Percentiles rank a stretch among this genome's conserved stretches.
Evolutionary conservation across 1,139 yeast species (phyloP).

Genomic region (Scheffersomyces parashehatae): DNA sequence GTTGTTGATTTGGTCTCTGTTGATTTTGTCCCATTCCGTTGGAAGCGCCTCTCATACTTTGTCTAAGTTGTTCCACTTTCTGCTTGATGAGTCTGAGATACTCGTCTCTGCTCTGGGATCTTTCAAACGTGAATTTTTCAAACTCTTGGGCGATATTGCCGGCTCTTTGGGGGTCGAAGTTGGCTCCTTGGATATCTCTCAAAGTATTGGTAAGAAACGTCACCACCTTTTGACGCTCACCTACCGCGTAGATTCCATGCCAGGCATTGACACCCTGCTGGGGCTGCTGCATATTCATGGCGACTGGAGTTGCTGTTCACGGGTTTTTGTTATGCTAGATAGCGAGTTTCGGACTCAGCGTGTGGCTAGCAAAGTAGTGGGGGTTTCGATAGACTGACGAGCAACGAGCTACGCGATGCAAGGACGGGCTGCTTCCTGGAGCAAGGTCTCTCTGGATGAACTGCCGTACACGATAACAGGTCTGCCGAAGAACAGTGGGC

Average conservation of each 20-base stretch:
- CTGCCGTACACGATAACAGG: too few relatives aligned
- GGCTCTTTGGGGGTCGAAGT: conserved; percentile 40
- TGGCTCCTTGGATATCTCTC: conserved; percentile 39
- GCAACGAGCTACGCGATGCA: too few relatives aligned
- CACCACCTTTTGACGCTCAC: conserved; percentile 46
- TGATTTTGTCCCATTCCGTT: conserved; percentile 3
- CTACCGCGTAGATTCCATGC: conserved; percentile 41
- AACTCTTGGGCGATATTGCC: conserved; percentile 46
- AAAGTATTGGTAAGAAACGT: conserved; percentile 40
- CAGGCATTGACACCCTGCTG: conserved; percentile 32
- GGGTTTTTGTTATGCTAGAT: too few relatives aligned
- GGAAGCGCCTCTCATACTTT: conserved; percentile 21
- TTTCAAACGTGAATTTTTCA: conserved; percentile 44
- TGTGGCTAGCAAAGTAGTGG: too few relatives aligned
- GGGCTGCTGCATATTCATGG: conserved; percentile 18
- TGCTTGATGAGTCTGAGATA: conserved; percentile 40
- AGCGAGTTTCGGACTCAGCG: too few relatives aligned
- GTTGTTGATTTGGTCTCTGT: conserved; percentile 12
- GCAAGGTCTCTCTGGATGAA: too few relatives aligned
- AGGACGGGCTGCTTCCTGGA: too few relatives aligned
- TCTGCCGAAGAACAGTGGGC: too few relatives aligned
- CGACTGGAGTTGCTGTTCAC: not conserved
- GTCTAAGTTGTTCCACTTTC: conserved; percentile 40
- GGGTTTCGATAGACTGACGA: too few relatives aligned
- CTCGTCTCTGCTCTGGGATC: conserved; percentile 41